Conservation (phyloP, 2,329 filamentous ascomycete genomes). For the Penicillium sp. region DNA sequence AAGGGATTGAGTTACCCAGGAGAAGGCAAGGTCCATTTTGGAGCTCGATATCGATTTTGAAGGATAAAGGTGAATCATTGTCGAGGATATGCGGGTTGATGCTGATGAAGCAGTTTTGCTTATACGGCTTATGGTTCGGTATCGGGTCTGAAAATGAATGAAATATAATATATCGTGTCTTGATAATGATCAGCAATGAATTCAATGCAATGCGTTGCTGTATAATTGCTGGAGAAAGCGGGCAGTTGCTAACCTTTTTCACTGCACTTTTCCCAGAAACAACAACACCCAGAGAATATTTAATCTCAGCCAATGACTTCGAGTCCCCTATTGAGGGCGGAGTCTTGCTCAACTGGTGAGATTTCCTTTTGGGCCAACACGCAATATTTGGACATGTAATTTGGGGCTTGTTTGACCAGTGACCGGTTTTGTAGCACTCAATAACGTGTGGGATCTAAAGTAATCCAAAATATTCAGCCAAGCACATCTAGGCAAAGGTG, state of each 20-base stretch:
- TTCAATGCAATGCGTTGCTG: not conserved
- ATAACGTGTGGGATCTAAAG: not conserved
- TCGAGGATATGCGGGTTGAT: not conserved
- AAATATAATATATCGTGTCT: not conserved
- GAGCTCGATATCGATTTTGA: constrained; percentile 7
- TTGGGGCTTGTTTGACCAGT: not conserved
- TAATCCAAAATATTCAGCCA: not conserved
- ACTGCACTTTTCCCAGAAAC: not conserved
- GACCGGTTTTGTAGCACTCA: constrained; percentile 2
- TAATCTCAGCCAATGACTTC: not conserved
- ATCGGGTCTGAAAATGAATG: not conserved
- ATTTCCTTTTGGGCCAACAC: not conserved
- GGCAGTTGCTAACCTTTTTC: not conserved
- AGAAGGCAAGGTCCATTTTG: constrained; percentile 15
- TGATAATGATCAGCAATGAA: not conserved
- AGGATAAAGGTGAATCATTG: not conserved
- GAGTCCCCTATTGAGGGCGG: not conserved
- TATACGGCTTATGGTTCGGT: not conserved
- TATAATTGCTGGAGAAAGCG: not conserved
- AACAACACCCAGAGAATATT: not conserved
- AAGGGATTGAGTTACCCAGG: constrained; percentile 9
- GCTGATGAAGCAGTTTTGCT: not conserved
- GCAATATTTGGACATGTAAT: not conserved
- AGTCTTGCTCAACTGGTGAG: not conserved
- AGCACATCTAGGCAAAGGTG: not conserved